Evolutionary conservation across 2,329 filamentous ascomycete species (phyloP).

Genomic region (Lachnellula arida): DNA sequence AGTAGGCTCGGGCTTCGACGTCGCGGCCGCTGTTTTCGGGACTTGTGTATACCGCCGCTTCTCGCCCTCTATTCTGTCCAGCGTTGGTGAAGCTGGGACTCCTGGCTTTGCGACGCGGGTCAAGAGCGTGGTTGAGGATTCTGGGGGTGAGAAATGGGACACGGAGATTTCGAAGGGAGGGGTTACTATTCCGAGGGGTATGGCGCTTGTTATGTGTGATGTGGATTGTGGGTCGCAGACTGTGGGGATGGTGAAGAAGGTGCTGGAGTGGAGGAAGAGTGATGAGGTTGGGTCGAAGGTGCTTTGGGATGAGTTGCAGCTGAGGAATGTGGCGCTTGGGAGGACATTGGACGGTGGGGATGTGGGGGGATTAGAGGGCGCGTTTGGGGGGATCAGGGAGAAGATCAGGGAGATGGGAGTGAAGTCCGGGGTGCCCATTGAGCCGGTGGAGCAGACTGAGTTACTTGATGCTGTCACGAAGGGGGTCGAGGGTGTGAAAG

Average conservation of each 20-base stretch:
- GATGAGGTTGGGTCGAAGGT: slow-evolving; percentile 58
- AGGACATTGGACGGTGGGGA: slow-evolving; percentile 50
- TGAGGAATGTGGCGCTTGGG: slow-evolving; percentile 67
- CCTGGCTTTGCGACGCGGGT: slow-evolving; percentile 64
- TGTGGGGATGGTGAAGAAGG: slow-evolving; percentile 90
- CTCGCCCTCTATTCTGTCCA: slow-evolving; percentile 67
- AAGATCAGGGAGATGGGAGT: slow-evolving; percentile 73
- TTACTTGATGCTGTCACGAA: slow-evolving; percentile 70
- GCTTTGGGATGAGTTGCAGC: slow-evolving; percentile 74
- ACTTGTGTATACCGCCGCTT: slow-evolving; percentile 92
- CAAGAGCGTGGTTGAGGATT: slow-evolving; percentile 60
- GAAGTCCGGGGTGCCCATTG: slow-evolving; percentile 75
- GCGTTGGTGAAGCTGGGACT: slow-evolving; percentile 61
- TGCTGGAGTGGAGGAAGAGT: slow-evolving; percentile 72
- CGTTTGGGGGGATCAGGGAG: slow-evolving; percentile 49
- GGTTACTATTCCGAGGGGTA: slow-evolving; percentile 65
- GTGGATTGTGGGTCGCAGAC: slow-evolving; percentile 93
- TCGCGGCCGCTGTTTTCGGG: slow-evolving; percentile 88
- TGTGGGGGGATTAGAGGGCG: slow-evolving; percentile 39
- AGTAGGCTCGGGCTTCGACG: slow-evolving; percentile 91
- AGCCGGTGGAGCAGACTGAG: slow-evolving; percentile 79
- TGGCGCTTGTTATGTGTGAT: slow-evolving; percentile 87
- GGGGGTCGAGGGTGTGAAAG: slow-evolving; percentile 73
- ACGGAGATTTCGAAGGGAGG: slow-evolving; percentile 66
- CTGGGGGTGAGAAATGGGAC: slow-evolving; percentile 62